Base-by-base conservation (phyloP, 2,329 filamentous ascomycete genomes). In the Stemphylium beticola region DNA sequence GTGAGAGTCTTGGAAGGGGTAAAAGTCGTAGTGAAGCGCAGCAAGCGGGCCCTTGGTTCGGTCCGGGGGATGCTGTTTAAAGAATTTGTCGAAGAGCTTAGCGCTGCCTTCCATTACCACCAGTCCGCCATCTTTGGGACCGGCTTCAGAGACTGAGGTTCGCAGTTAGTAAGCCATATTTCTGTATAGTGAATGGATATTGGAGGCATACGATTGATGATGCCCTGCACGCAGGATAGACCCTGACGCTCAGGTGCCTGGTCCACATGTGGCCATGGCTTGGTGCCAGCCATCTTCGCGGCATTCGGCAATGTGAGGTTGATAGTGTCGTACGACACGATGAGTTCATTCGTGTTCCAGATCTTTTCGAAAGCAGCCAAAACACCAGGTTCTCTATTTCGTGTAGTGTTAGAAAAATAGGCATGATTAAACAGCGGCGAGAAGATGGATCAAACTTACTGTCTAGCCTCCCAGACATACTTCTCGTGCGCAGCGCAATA, bases 61-160 rank as follows among this genome's bases (percentile, higher is more conserved):
- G 41, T 57, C 49, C 11, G 51, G 54, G 5, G 58, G 58, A 29
- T 56, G 55, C 32, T 63, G 43, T 17, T 41, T 49, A 32, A 53
- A 53, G 32, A 53, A 53, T 14, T 49, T 41, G 38, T 53, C 37
- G 24, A 74, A 76, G 4, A 80, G 68, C 43, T 74, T 75, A 10
- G 71, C 61, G 2, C 73, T 76, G 11, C 79, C 79, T 20, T 76
- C 74, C 71, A 80, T 76, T 3, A 80, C 66, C 32, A 81, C 72
- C 2, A 82, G 63, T 0, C 78, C 79, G 14, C 79, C 79, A 41
- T 82, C 79, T 8, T 79, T 72, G 1, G 74, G 74, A 1, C 79
- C 79, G 43, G 55, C 55, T 31, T 57, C 46, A 18, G 51, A 55
- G 11, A 57, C 55, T 57, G 17, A 9, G n/a, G 11, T 1, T 43